A percentile compares a stretch with the other conserved stretches of the same genome.
These are phyloP conservation scores for Pichia sp. DNA, from an alignment of 1,139 yeast species.

Conservation along the genomic window DNA sequence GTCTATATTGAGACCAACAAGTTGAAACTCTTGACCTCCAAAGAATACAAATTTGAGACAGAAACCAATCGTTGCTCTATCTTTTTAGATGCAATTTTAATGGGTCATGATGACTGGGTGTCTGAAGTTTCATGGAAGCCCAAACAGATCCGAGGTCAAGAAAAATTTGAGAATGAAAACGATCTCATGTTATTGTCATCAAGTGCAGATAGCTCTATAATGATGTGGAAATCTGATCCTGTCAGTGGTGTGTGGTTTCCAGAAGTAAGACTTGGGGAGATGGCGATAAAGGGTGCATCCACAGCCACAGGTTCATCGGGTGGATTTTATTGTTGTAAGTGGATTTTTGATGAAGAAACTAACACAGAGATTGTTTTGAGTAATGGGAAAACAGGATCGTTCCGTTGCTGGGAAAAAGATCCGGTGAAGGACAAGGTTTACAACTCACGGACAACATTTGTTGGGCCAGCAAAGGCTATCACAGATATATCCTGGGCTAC, in stretches of 20 bases:
- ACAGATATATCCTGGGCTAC: constrained; percentile 81
- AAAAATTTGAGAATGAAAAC: not conserved
- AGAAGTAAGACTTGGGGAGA: constrained; percentile 76
- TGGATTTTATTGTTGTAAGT: constrained; percentile 88
- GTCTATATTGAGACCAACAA: constrained; percentile 39
- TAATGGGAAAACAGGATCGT: constrained; percentile 88
- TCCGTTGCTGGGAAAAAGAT: constrained; percentile 63
- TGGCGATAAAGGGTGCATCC: constrained; percentile 92
- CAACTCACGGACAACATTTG: constrained; percentile 51
- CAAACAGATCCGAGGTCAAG: constrained; percentile 15
- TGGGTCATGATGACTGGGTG: constrained; percentile 99
- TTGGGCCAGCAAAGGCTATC: constrained; percentile 72
- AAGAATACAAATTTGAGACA: constrained; percentile 55
- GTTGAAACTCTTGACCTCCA: constrained; percentile 55
- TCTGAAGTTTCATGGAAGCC: constrained; percentile 78
- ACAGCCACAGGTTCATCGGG: constrained; percentile 99
- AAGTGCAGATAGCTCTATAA: constrained; percentile 89
- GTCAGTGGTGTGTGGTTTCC: constrained; percentile 91
- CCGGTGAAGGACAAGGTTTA: constrained; percentile 31
- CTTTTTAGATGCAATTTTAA: constrained; percentile 75
- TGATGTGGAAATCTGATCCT: constrained; percentile 92
- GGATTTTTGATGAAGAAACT: constrained; percentile 52
- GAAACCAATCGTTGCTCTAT: constrained; percentile 40
- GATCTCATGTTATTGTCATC: constrained; percentile 68
- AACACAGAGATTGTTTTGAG: constrained; percentile 57